Evolutionary conservation across 169 alveolate species (phyloP), one percentile per base, ranked within the genome.

Genomic region (Neospora caninum): DNA sequence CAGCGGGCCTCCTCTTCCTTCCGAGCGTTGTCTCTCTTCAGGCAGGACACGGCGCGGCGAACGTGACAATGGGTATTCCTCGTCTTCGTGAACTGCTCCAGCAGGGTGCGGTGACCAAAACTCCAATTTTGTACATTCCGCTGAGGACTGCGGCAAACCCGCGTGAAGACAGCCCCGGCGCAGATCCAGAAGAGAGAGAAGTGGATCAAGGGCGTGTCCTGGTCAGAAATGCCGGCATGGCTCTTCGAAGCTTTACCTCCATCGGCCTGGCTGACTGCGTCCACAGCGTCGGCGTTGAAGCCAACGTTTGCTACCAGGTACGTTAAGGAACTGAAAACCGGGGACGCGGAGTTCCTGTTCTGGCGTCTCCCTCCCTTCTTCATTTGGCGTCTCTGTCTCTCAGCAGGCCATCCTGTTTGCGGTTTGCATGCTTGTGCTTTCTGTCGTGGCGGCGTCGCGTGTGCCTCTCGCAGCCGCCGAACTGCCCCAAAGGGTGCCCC

Each of bases 31-130:
- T 7, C 43, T 34, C 43, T 29, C 29, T 43, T 9, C 93, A 93
- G 93, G 93, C 93, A 13, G 93, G 93, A 7, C 99, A 98, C 94
- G 99, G 99, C 31, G 99, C 99, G 27, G 99, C 99, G 43, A 99
- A 99, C 97, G 99, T 99, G 67, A 99, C 99, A 10, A 96, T 99
- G 95, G 99, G 99, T 95, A 99, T 99, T 73, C 99, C 99, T 31
- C 98, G 99, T 93, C 97, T 99, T 91, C 98, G 99, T 93, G 99
- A 99, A 97, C 98, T 99, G 84, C 96, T 99, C 92, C 98, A 96
- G 80, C 92, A 92, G n/a, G 96, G 96, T 84, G 96, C 86, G 27
- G 91, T 64, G 7, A 80, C 91, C 39, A 83, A 89, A 53, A 94
- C 96, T n/a, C 94, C 96, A 0, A 43, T 49, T 36, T 29, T 64